phyloP scores from a whole-genome alignment of 1,139 yeast species.

The Protomyces arabidopsidicola region DNA sequence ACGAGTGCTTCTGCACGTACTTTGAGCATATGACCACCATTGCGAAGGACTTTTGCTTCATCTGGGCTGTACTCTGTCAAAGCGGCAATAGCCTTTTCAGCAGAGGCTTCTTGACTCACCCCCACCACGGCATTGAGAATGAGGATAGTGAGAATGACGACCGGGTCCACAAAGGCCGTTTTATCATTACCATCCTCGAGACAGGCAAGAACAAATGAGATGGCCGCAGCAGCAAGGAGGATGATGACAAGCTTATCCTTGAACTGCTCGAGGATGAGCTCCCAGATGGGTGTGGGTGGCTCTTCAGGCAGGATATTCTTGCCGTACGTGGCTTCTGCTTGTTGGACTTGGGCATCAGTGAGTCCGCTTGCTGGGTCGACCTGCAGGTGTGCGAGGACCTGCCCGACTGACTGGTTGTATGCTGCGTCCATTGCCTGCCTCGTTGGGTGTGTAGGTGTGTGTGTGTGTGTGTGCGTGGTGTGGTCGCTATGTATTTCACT shows the following conservation, averaged over 20 bases:
- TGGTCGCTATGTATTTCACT: no score
- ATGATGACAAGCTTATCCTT: conserved; percentile 43
- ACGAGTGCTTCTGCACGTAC: conserved; percentile 47
- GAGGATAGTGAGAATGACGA: conserved; percentile 42
- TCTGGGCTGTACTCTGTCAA: conserved; percentile 41
- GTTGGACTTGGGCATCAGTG: conserved; percentile 34
- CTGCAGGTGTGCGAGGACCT: conserved; percentile 35
- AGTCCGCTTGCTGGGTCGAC: conserved; percentile 36
- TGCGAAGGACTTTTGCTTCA: conserved; percentile 45
- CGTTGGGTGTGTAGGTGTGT: background rate
- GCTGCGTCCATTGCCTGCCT: conserved; percentile 35
- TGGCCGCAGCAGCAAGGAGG: conserved; percentile 42
- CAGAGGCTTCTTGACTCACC: conserved; percentile 45
- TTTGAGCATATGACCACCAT: conserved; percentile 40
- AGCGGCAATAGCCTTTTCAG: conserved; percentile 45
- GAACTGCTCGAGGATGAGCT: conserved; percentile 41
- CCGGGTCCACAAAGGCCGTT: conserved; percentile 43
- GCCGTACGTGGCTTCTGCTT: conserved; percentile 35
- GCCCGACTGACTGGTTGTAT: conserved; percentile 33
- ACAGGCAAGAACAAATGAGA: conserved; percentile 42
- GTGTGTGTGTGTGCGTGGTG: no score
- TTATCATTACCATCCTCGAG: conserved; percentile 40
- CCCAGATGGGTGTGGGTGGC: conserved; percentile 40
- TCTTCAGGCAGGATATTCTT: conserved; percentile 39
- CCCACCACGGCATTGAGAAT: conserved; percentile 45